phyloP scores from a whole-genome alignment of 192 early-diverging fungal genomes.

The Entrophospora sp. region DNA sequence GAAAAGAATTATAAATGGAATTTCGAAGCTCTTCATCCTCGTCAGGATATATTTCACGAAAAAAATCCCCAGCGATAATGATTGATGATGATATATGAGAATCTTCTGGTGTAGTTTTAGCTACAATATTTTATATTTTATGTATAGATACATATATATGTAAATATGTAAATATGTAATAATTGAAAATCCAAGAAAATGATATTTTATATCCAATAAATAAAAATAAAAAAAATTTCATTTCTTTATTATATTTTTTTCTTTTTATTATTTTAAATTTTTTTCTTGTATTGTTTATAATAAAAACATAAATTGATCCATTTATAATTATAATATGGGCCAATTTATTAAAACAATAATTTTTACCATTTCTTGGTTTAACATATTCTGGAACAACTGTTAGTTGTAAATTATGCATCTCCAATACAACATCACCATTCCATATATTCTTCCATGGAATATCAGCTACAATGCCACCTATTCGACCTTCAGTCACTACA shows the following conservation, averaged over 20 bases:
- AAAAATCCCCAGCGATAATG: constrained; percentile 81
- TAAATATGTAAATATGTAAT: too few relatives aligned
- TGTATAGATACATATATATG: too few relatives aligned
- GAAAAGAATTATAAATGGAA: constrained; percentile 42
- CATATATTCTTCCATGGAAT: constrained; percentile 83
- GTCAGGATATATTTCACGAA: constrained; percentile 53
- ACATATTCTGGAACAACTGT: constrained; percentile 33
- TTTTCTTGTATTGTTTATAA: too few relatives aligned
- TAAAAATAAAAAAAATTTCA: too few relatives aligned
- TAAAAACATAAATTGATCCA: background rate
- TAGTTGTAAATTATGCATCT: constrained; percentile 58
- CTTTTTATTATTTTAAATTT: too few relatives aligned
- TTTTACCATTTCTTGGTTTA: constrained; percentile 3
- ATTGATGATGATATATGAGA: constrained; percentile 67
- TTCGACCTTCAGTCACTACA: constrained; percentile 55
- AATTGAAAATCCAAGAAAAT: too few relatives aligned
- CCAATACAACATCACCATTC: constrained; percentile 65
- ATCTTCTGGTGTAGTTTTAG: constrained; percentile 41
- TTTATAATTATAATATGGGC: too few relatives aligned
- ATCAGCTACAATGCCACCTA: constrained; percentile 55
- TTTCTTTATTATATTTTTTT: too few relatives aligned
- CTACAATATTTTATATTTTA: too few relatives aligned
- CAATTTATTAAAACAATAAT: too few relatives aligned
- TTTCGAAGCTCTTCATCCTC: constrained; percentile 49
- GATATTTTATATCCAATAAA: too few relatives aligned